Conservation (phyloP, 1,284 basidiomycete species). For the Paramarasmius palmivorus region DNA sequence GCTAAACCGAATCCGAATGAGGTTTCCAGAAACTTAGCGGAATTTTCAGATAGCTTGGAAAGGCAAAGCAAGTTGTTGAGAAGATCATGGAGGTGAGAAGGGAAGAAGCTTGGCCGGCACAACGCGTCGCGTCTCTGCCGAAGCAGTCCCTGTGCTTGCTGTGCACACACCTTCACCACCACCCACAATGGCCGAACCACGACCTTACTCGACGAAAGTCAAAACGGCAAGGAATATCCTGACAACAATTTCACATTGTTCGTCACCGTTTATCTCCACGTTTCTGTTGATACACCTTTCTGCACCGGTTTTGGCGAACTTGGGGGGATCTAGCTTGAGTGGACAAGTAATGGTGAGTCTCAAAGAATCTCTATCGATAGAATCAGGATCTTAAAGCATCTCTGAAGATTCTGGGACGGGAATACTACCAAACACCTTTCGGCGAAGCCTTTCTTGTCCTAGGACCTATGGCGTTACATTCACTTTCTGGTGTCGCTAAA, state of each 20-base stretch:
- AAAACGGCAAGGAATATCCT: constrained; percentile 21
- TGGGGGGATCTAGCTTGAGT: constrained; percentile 65
- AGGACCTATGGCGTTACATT: constrained; percentile 59
- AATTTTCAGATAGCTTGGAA: no score
- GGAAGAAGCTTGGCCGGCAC: no score
- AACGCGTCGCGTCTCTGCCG: no score
- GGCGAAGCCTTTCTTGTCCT: constrained; percentile 66
- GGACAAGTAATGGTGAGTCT: constrained; percentile 71
- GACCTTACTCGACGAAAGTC: no score
- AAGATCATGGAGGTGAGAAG: no score
- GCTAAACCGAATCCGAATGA: no score
- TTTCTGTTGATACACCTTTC: constrained; percentile 69
- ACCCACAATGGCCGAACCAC: no score
- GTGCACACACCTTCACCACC: no score
- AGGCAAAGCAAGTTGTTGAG: no score
- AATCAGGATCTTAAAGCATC: neutral
- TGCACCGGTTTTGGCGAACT: constrained; percentile 63
- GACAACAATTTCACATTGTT: constrained; percentile 50
- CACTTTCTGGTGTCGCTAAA: constrained; percentile 54
- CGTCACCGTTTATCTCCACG: constrained; percentile 62
- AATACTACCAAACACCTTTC: constrained; percentile 73
- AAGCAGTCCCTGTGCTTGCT: no score
- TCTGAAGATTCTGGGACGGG: constrained; percentile 67
- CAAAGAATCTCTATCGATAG: neutral
- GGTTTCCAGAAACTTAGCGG: no score